Evolutionary conservation across 1,139 yeast genomes (phyloP), one percentile per base, ranked within the genome.

Genomic region (Sugiyamaella neomexicana): DNA sequence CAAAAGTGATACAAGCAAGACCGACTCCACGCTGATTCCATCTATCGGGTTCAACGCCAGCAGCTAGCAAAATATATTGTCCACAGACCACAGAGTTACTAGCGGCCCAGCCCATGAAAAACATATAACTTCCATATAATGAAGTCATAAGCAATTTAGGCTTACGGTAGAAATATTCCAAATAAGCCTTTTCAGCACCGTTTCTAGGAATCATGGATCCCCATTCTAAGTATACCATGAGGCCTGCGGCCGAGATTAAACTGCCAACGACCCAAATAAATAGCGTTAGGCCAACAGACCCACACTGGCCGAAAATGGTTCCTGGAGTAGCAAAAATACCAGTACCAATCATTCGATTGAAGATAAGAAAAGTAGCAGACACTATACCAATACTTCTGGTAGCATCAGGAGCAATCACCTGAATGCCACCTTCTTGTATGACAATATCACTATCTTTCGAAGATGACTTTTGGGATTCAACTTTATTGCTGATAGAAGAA

Each of bases 301-400:
- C 95, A 29, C 85, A 78, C 57, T 84, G 75, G 2, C 75, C 68
- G 64, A 78, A 86, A 58, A 89, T 86, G 16, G 89, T 82, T n/a
- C 93, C 82, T 2, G 95, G 89, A 3, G 91, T 86, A 41, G 93
- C 84, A 69, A 89, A 89, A 52, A 89, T 86, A 68, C 96, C 96
- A 8, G 95, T 88, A 60, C 96, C 96, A 62, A 89, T 78, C 84
- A 87, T 87, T 69, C 95, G 77, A 68, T 88, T 88, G 64, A 87
- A 76, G 68, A 86, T 83, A 53, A 88, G 74, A 65, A 84, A 84
- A 27, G 83, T 77, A 48, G 89, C 87, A 2, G 89, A 83, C n/a
- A 80, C 56, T 37, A 80, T 69, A n/a, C 93, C 91, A 52, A 86
- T 77, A 55, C 78, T 78, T 37, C 54, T 58, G 38, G 54, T 40